Conservation (phyloP, 2,329 filamentous ascomycete genomes). For the Coniosporium tulheliwenetii region DNA sequence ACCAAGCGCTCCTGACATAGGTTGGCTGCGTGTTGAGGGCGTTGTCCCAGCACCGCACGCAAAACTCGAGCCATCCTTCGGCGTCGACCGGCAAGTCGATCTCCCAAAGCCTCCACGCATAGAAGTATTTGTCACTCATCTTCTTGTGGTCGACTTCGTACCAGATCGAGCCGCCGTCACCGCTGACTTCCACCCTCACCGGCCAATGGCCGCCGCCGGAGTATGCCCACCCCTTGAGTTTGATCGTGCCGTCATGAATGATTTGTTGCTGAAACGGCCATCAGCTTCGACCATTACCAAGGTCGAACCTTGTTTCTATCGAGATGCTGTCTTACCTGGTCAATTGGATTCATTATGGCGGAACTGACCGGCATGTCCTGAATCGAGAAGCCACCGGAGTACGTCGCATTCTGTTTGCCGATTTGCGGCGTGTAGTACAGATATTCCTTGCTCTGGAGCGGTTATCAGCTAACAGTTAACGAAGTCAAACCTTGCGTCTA, state of each 20-base stretch:
- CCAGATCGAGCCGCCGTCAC: conserved; percentile 49
- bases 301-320: no score
- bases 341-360: conserved; percentile 49
- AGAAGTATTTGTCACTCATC: conserved; percentile 44
- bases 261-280: conserved; percentile 28
- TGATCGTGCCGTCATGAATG: conserved; percentile 43
- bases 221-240: conserved; percentile 32
- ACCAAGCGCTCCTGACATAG: conserved; percentile 26
- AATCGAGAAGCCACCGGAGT: conserved; percentile 47
- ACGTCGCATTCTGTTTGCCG: conserved; percentile 48
- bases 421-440: conserved; percentile 54
- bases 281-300: no score
- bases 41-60: conserved; percentile 28
- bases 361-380: conserved; percentile 58
- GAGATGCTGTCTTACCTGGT: conserved; percentile 19
- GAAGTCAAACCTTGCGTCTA: no score
- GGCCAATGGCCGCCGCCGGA: conserved; percentile 29
- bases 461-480: no score
- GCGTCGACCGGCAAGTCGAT: conserved; percentile 42
- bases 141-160: conserved; percentile 39
- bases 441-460: conserved; percentile 36
- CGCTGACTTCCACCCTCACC: conserved; percentile 46
- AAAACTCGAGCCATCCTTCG: conserved; percentile 31
- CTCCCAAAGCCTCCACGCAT: conserved; percentile 50
- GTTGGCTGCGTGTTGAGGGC: conserved; percentile 30